These are phyloP conservation scores for Tulasnella sp. DNA, from an alignment of 768 basidiomycete genomes.

Conservation along the genomic window DNA sequence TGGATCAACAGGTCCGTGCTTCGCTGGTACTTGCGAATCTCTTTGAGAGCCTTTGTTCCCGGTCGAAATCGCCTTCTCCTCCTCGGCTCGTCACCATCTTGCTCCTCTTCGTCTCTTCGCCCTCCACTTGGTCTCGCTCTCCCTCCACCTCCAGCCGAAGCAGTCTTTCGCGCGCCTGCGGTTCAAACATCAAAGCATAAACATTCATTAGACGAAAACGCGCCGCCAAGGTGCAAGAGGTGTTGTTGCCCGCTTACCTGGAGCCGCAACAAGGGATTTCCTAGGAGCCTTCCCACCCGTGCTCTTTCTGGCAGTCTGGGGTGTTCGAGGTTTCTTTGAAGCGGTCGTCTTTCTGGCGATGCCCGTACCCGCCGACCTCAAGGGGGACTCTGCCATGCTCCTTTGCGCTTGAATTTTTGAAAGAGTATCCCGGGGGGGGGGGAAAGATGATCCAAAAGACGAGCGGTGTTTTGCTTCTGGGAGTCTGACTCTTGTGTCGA, in stretches of 20 bases:
- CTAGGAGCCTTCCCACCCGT: slow-evolving; percentile 3
- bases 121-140: background rate
- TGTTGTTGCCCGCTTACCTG: background rate
- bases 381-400: slow-evolving; percentile 14
- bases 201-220: background rate
- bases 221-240: background rate
- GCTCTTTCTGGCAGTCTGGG: slow-evolving; percentile 8
- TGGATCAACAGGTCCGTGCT: slow-evolving; percentile 82
- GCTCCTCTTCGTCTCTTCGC: background rate
- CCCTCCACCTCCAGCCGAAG: background rate
- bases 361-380: slow-evolving; percentile 20
- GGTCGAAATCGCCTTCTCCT: slow-evolving; percentile 74
- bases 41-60: slow-evolving; percentile 82
- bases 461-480: background rate
- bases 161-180: background rate
- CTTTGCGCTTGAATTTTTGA: background rate
- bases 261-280: background rate
- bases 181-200: background rate
- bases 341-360: slow-evolving; percentile 75
- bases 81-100: slow-evolving; percentile 3
- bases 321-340: slow-evolving; percentile 48
- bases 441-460: no score
- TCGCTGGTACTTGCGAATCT: slow-evolving; percentile 93
- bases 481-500: no score
- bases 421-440: background rate